phyloP scores from a whole-genome alignment of 139 green algal species.

The Tetradesmus lagerheimii region DNA sequence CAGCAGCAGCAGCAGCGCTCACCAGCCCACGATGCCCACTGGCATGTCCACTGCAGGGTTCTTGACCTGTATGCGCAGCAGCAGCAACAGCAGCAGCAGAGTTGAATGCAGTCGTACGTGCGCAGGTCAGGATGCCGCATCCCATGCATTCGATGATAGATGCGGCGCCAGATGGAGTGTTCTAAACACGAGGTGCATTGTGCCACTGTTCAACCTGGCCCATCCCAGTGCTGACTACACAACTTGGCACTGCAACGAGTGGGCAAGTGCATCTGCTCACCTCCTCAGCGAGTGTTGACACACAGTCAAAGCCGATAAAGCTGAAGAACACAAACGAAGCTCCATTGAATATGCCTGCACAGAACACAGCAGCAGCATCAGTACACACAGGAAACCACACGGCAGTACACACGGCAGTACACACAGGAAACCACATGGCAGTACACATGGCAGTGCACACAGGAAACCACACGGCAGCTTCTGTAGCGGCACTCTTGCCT shows the following conservation, averaged over 20 bases:
- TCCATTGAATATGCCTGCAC: constrained; percentile 54
- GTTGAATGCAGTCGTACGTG: neutral
- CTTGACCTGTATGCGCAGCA: neutral
- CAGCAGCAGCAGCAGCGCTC: neutral
- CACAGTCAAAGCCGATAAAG: constrained; percentile 59
- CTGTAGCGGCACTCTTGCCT: too few relatives aligned
- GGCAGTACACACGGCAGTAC: neutral
- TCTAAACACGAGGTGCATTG: too few relatives aligned
- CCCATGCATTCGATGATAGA: neutral
- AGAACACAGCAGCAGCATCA: neutral
- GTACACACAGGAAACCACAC: too few relatives aligned
- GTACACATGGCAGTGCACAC: neutral
- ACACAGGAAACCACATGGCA: too few relatives aligned
- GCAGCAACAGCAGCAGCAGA: constrained; percentile 5
- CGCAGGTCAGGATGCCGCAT: neutral
- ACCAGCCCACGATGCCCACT: constrained; percentile 42
- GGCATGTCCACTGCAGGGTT: constrained; percentile 48
- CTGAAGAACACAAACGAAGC: constrained; percentile 69
- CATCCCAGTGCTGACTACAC: too few relatives aligned
- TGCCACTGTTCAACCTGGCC: too few relatives aligned
- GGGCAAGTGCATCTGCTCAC: neutral
- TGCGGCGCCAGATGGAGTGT: too few relatives aligned
- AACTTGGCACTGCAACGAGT: too few relatives aligned
- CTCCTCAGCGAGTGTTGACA: constrained; percentile 46
- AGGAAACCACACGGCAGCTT: too few relatives aligned